A percentile compares a stretch with the other conserved stretches of the same genome.
Evolutionary conservation across 169 alveolate genomes (phyloP).

Genomic region (Cryptosporidium andersoni): DNA sequence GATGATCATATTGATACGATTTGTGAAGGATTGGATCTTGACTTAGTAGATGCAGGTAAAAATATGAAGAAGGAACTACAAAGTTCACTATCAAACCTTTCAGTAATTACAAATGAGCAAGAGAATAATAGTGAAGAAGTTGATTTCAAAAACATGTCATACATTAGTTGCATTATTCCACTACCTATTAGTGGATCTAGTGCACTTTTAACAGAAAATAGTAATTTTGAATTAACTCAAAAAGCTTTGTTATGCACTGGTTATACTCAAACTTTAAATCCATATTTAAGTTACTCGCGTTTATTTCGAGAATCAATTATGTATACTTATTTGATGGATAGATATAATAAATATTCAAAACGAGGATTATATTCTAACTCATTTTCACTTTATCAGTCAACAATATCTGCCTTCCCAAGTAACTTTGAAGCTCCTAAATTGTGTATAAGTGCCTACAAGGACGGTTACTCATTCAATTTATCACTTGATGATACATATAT

Average conservation of each 20-base stretch:
- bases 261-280: constrained; percentile 23
- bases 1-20: too few relatives aligned
- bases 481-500: constrained; percentile 15
- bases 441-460: constrained; percentile 9
- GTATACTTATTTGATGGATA: constrained; percentile 28
- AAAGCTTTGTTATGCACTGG: constrained; percentile 2
- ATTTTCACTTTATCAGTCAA: constrained; percentile 41
- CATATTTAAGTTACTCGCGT: constrained; percentile 56
- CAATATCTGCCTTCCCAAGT: not conserved
- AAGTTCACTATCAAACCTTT: too few relatives aligned
- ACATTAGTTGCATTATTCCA: too few relatives aligned
- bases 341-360: constrained; percentile 36
- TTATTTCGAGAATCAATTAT: constrained; percentile 63
- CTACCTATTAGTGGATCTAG: too few relatives aligned
- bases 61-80: too few relatives aligned
- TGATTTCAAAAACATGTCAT: too few relatives aligned
- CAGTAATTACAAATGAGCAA: too few relatives aligned
- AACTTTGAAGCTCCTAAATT: constrained; percentile 31
- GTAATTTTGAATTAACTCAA: too few relatives aligned
- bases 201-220: too few relatives aligned
- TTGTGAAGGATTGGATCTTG: too few relatives aligned
- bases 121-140: too few relatives aligned
- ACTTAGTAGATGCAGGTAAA: too few relatives aligned
- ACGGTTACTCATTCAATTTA: constrained; percentile 46
- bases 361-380: constrained; percentile 1